Base-by-base conservation (phyloP, 768 basidiomycete genomes). In the Kwoniella dejecticola region DNA sequence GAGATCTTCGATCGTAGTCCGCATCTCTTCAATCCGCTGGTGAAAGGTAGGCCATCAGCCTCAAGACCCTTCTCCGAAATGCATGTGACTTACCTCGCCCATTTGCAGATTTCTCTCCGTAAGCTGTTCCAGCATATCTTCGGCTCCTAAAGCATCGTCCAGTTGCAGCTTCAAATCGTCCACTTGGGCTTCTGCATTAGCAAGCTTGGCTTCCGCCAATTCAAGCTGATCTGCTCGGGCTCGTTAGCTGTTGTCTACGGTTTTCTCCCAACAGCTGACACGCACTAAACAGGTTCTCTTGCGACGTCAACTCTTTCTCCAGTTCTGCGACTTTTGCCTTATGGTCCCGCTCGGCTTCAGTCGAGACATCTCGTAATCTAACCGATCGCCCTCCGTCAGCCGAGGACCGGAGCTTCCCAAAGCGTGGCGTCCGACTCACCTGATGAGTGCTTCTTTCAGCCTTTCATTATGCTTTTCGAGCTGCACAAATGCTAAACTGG, bases 21-120 rank as follows among this genome's bases (percentile, higher is more conserved):
- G 85, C 89, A 97, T 94, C 79, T 97, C 93, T 76, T 98, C 96
- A 66, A 97, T 92, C 86, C 93, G 94, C 90, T 94, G 70, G 17
- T 4, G 50, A 10, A 12, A 2, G 23, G 21, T 12, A 15, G n/a
- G 13, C 8, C 29, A 17, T 13, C 24, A 6, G 17, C 10, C 4
- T 15, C 48, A 58, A 65, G 61, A 49, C 27, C 47, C 6, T 13
- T 44, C 3, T 13, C 26, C 13, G 7, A n/a, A 27, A 12, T 17
- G 10, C 19, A n/a, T 5, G 15, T n/a, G 29, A 68, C 80, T 54
- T 67, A 91, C 91, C 83, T 97, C 95, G 62, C 90, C 88, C 46
- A 97, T 85, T 80, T 88, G 85, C 19, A 97, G 83, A 74, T 96
- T 98, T 3, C 94, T 86, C 70, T 96, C 95, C 0, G 95, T 99